Evolutionary conservation across 2,329 filamentous ascomycete species (phyloP), one percentile per base, ranked within the genome.

Genomic region (Verticillium dahliae): DNA sequence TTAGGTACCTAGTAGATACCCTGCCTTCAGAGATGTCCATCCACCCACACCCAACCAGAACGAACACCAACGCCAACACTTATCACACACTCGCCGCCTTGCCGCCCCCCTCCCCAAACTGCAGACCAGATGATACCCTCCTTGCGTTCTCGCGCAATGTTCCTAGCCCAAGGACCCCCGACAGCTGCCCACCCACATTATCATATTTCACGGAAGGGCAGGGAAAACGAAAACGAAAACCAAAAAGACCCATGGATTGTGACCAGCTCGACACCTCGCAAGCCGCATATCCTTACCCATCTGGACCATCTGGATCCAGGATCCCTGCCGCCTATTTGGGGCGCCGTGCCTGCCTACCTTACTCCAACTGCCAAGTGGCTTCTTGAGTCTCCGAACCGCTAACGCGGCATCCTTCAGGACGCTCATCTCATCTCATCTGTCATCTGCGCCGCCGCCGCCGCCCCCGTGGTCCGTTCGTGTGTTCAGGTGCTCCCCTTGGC

Each of bases 331-430:
- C 45, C 45, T 52, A 10, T 52, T 18, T 13, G 45, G 45, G 45
- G 45, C 45, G 45, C 55, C 34, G 55, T 57, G 55, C 55, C 55
- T 57, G 18, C 18, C 18, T 22, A 22, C 34, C 55, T 33, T 38
- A 31, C 55, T 35, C 57, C 57, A 58, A 58, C 57, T 50, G 57
- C 57, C 57, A 58, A 58, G 57, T 45, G 38, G 57, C 38, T 50
- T 58, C 41, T 58, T 34, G 41, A 5, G 38, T 41, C 57, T 41
- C 45, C 57, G 41, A 58, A 58, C 37, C 57, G 57, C 57, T 58
- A 58, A 58, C 45, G 57, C 57, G 57, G 57, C 57, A 58, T 33
- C 45, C 45, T 52, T 52, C 45, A 52, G 45, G 45, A 22, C 45
- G 45, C 45, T 52, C 45, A 52, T 52, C 45, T 52, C 45, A 22